Evolutionary conservation across 176 grass and related monocot species (phyloP), one percentile per base, ranked within the genome.

Genomic region (Metroxylon sagu): DNA sequence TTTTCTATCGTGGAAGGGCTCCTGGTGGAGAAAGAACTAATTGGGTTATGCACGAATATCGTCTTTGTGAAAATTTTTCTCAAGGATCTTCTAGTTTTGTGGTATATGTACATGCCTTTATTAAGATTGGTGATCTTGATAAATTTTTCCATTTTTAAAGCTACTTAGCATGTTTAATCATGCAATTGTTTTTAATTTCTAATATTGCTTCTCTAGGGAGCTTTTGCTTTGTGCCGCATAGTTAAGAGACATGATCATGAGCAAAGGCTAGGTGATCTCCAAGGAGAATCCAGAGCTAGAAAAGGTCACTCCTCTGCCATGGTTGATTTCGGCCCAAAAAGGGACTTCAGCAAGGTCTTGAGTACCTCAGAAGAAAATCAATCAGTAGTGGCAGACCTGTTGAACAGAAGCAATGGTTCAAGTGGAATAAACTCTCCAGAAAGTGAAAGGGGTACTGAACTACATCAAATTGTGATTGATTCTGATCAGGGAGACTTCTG

Each of bases 21-120:
- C 94, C 94, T n/a, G 94, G 94, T 52, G 94, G 94, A 67, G 82
- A 92, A 66, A 77, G 94, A 66, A 93, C 94, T 18, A 76, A 93
- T 76, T 98, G 94, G 94, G 83, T 93, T 70, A 98, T 98, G 94
- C 94, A 98, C 25, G 94, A 98, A 79, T 98, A 98, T 71, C 82
- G 94, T 2, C 79, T 98, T 65, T 98, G 94, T 56, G 84, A 93
- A 76, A 83, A 93, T 71, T 65, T 89, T 50, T 53, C 55, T 23
- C 87, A 89, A 43, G 85, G 94, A 79, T 82, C 82, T 4, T 83
- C 69, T 49, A 98, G 83, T 62, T 98, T 98, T 71, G 27, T 98
- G 67, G 89, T 94, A 73, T 43, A 12, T 43, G 35, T 43, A 1
- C 8, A 3, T 14, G 35, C 35, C 35, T 43, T 12, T 43, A 43